Evolutionary conservation across 2,329 filamentous ascomycete species (phyloP).

Genomic region (Apiospora rasikravindrae): DNA sequence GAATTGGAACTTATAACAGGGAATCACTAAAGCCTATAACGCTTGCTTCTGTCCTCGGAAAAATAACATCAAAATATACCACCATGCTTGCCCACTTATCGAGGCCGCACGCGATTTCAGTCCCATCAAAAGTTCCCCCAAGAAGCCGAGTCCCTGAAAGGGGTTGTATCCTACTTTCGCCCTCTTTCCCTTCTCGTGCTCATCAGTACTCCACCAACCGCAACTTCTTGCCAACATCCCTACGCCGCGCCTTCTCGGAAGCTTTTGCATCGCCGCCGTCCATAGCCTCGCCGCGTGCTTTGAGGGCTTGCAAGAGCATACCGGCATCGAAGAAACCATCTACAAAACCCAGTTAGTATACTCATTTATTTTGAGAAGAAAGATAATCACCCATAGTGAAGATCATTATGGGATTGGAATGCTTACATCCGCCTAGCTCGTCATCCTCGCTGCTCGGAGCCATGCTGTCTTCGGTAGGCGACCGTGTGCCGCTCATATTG

Average conservation of each 20-base stretch:
- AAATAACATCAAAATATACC: background rate
- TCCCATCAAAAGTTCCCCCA: background rate
- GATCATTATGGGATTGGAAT: constrained; percentile 20
- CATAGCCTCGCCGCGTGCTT: constrained; percentile 66
- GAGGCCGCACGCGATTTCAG: background rate
- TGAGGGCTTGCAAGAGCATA: constrained; percentile 88
- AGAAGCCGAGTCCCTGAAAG: background rate
- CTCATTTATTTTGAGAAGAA: constrained; percentile 10
- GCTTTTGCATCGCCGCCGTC: constrained; percentile 58
- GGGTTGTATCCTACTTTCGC: background rate
- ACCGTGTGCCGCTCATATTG: constrained; percentile 57
- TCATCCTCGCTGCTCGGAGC: constrained; percentile 78
- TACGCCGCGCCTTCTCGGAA: constrained; percentile 64
- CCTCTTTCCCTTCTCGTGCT: background rate
- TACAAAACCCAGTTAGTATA: constrained; percentile 44
- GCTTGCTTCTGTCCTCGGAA: background rate
- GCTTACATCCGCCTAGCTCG: constrained; percentile 89
- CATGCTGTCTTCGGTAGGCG: constrained; percentile 71
- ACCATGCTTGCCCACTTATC: background rate
- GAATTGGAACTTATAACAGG: background rate
- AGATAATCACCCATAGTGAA: constrained; percentile 17
- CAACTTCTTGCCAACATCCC: constrained; percentile 78
- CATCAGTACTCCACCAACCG: constrained; percentile 70
- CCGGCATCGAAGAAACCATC: constrained; percentile 98
- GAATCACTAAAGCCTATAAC: background rate